These are phyloP conservation scores for Fragilariopsis cylindrus DNA, from an alignment of 108 stramenopile species.

Conservation along the genomic window DNA sequence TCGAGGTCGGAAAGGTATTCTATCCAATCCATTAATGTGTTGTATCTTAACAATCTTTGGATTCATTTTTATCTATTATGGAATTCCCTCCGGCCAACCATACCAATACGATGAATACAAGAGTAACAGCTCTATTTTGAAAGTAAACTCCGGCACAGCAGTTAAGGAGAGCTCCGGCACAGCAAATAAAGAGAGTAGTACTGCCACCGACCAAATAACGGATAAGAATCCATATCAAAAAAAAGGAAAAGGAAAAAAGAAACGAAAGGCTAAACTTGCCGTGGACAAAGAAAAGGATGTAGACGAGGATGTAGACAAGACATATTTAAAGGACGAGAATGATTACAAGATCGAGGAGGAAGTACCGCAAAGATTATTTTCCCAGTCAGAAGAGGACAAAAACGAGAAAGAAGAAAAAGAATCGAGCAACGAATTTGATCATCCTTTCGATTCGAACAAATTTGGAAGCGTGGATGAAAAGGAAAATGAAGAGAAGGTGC, in stretches of 20 bases:
- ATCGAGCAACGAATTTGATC: no score
- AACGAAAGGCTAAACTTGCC: no score
- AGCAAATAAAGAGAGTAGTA: no score
- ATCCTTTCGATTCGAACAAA: not conserved
- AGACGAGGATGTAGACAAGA: no score
- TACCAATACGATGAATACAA: not conserved
- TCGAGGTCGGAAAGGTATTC: not conserved
- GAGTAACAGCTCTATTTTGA: not conserved
- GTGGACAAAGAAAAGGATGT: no score
- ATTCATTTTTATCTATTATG: not conserved
- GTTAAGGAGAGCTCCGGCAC: no score
- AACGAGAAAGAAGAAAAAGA: not conserved
- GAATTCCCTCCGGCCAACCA: not conserved
- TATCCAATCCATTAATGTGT: not conserved
- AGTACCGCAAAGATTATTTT: no score
- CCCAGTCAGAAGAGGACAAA: not conserved
- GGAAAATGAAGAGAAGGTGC: not conserved
- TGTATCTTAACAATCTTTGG: slow-evolving; percentile 1
- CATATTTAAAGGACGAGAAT: no score
- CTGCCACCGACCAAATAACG: no score
- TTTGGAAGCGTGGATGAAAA: not conserved
- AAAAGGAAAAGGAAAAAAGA: no score
- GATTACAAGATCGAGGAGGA: no score
- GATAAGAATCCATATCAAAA: no score
- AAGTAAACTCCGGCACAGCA: not conserved